Conservation (phyloP, 306 rosid species). For the Rosa lucieae region DNA sequence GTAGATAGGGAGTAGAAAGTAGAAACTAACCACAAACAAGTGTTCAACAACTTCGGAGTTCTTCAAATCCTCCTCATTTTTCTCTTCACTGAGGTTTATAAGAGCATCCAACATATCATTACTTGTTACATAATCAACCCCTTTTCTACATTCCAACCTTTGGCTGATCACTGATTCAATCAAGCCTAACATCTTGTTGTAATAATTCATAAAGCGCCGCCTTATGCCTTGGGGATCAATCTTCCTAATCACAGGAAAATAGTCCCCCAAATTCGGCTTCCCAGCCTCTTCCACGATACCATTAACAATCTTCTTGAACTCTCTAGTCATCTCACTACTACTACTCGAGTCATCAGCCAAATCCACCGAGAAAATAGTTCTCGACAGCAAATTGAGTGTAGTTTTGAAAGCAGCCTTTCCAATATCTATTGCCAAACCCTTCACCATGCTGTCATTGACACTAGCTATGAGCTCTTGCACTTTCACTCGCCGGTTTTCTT, state of each 20-base stretch:
- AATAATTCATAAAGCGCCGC: not conserved
- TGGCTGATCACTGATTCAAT: not conserved
- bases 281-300: constrained; percentile 1
- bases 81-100: not conserved
- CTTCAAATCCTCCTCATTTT: not conserved
- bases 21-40: not conserved
- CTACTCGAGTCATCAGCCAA: constrained; percentile 17
- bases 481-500: constrained; percentile 8
- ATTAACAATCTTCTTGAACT: not conserved
- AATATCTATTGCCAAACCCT: not conserved
- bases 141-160: not conserved
- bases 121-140: not conserved
- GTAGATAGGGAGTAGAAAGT: no score
- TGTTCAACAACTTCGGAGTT: not conserved
- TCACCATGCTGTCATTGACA: not conserved
- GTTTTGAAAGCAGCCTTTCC: constrained; percentile 32
- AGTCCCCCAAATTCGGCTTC: constrained; percentile 6
- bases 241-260: constrained; percentile 10
- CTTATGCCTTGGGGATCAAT: constrained; percentile 14
- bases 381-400: constrained; percentile 37
- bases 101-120: not conserved
- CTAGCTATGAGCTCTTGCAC: not conserved
- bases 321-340: not conserved
- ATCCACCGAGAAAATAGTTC: constrained; percentile 45
- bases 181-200: not conserved